These are phyloP conservation scores for Arabidopsis hybrid DNA, from an alignment of 441 rosid genomes.

Conservation along the genomic window DNA sequence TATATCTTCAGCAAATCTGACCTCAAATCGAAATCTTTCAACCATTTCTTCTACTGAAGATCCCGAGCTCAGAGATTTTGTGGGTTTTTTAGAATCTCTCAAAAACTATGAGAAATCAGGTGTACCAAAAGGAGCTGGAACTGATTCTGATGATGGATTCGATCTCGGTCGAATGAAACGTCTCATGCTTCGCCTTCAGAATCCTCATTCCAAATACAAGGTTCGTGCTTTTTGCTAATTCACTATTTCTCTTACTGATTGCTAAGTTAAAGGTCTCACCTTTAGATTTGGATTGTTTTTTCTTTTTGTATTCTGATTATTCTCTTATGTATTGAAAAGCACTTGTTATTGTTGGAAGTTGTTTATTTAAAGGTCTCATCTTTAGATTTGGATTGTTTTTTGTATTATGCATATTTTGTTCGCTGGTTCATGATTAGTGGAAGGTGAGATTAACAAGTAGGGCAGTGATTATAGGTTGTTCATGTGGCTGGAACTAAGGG, in stretches of 20 bases:
- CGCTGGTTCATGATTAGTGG: not conserved
- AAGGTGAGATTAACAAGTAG: not conserved
- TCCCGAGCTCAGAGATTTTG: slow-evolving; percentile 63
- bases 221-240: slow-evolving; percentile 47
- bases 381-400: not conserved
- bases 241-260: not conserved
- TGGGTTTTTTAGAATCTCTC: slow-evolving; percentile 71
- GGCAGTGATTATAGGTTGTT: slow-evolving; percentile 50
- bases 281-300: not conserved
- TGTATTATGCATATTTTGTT: not conserved
- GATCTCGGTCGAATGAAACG: slow-evolving; percentile 84
- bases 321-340: not conserved
- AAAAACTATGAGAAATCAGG: slow-evolving; percentile 90
- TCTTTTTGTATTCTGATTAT: not conserved
- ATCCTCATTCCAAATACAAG: slow-evolving; percentile 80
- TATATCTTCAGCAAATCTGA: slow-evolving; percentile 9
- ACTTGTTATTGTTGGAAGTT: not conserved
- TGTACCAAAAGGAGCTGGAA: slow-evolving; percentile 83
- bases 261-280: not conserved
- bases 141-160: slow-evolving; percentile 84
- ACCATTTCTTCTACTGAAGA: slow-evolving; percentile 45
- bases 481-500: slow-evolving; percentile 97
- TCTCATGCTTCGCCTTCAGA: slow-evolving; percentile 72
- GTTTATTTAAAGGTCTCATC: not conserved
- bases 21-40: slow-evolving; percentile 39